These are phyloP conservation scores for Pyricularia pennisetigena DNA, from an alignment of 2,329 filamentous ascomycete genomes.

Conservation along the genomic window DNA sequence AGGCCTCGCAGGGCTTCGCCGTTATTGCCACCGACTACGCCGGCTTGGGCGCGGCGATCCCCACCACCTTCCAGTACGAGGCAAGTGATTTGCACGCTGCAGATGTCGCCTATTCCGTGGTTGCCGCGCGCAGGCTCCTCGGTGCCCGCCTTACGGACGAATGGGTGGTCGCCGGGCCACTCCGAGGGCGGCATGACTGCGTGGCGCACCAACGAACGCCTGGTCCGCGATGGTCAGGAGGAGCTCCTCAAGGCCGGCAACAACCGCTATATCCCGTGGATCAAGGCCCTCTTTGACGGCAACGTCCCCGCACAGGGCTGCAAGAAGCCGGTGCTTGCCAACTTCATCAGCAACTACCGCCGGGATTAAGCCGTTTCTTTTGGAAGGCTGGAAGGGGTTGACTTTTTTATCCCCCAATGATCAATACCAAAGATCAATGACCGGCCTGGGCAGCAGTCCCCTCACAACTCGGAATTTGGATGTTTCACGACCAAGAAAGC, in stretches of 20 bases:
- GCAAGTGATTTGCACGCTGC: conserved; percentile 12
- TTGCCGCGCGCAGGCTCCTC: conserved; percentile 10
- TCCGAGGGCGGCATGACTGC: conserved; percentile 16
- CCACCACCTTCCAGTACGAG: conserved; percentile 12
- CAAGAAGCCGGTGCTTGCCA: too few relatives aligned
- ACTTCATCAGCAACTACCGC: too few relatives aligned
- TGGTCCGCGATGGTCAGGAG: conserved; percentile 7
- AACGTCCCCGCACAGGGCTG: too few relatives aligned
- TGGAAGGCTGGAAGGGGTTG: too few relatives aligned
- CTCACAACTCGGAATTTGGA: too few relatives aligned
- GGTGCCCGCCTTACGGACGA: conserved; percentile 9
- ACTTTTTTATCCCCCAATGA: too few relatives aligned
- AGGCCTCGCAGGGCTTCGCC: conserved; percentile 8
- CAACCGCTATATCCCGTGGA: neutral
- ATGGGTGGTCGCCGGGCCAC: conserved; percentile 15
- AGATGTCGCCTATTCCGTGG: conserved; percentile 10
- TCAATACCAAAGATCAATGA: too few relatives aligned
- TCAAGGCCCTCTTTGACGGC: neutral
- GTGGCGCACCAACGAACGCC: conserved; percentile 15
- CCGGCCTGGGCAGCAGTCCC: too few relatives aligned
- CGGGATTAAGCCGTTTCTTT: too few relatives aligned
- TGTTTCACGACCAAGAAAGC: too few relatives aligned
- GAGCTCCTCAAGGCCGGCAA: conserved; percentile 6
- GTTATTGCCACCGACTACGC: conserved; percentile 10
- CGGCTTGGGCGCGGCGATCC: conserved; percentile 9